Evolutionary conservation across 768 basidiomycete species (phyloP).

Genomic region (Vararia minispora): DNA sequence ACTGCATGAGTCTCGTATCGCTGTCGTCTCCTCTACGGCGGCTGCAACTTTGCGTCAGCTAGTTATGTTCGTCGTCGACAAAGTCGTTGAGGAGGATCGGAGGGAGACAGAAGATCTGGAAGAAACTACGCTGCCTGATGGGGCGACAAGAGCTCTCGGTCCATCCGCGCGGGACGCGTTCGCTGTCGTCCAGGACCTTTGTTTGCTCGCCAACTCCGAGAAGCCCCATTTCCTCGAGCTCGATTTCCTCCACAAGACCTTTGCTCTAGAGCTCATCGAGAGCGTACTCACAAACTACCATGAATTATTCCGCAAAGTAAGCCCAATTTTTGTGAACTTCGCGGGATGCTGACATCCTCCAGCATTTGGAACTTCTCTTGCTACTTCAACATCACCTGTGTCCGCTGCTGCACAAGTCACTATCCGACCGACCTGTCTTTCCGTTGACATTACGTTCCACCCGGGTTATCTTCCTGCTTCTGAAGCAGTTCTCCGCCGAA

Average conservation of each 20-base stretch:
- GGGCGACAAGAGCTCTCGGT: slow-evolving; percentile 46
- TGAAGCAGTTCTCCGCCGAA: slow-evolving; percentile 83
- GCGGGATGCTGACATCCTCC: not conserved
- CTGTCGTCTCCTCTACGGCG: slow-evolving; percentile 94
- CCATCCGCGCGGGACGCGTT: slow-evolving; percentile 80
- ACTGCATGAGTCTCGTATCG: slow-evolving; percentile 89
- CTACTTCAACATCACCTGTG: slow-evolving; percentile 87
- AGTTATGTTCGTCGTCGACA: slow-evolving; percentile 97
- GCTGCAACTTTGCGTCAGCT: slow-evolving; percentile 92
- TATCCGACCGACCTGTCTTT: slow-evolving; percentile 76
- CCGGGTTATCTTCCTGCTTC: slow-evolving; percentile 84
- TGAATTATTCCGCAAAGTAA: slow-evolving; percentile 70
- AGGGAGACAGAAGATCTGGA: slow-evolving; percentile 24
- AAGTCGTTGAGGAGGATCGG: slow-evolving; percentile 72
- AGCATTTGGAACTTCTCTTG: slow-evolving; percentile 78
- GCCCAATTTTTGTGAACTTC: slow-evolving; percentile 7
- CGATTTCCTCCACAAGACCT: slow-evolving; percentile 79
- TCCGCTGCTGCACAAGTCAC: slow-evolving; percentile 75
- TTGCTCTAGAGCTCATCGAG: slow-evolving; percentile 94
- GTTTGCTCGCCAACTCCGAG: slow-evolving; percentile 75
- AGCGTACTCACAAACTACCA: slow-evolving; percentile 92
- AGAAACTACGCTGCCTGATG: slow-evolving; percentile 58
- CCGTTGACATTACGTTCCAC: slow-evolving; percentile 85
- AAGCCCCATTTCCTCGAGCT: slow-evolving; percentile 75
- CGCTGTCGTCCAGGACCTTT: slow-evolving; percentile 86